Percentiles rank a stretch among this genome's conserved stretches.
phyloP scores from a whole-genome alignment of 192 early-diverging fungal genomes.

The Jimgerdemannia lactiflua region DNA sequence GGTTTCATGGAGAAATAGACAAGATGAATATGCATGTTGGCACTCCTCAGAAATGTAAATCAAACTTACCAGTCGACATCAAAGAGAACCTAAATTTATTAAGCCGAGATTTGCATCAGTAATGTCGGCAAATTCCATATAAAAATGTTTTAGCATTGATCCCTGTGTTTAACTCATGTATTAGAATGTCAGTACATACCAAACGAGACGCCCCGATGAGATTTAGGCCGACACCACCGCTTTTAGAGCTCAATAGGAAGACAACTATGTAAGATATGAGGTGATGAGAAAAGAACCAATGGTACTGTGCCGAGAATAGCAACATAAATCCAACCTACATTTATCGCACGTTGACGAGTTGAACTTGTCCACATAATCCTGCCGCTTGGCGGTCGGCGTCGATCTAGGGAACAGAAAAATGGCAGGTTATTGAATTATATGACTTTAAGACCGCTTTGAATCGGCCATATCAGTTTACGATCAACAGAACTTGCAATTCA shows the following conservation, averaged over 20 bases:
- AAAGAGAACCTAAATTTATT: constrained; percentile 33
- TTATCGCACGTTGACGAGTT: constrained; percentile 36
- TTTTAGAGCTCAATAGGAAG: constrained; percentile 50
- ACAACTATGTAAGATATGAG: constrained; percentile 22
- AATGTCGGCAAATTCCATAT: background rate
- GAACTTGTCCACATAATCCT: constrained; percentile 41
- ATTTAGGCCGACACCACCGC: constrained; percentile 62
- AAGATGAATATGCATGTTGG: no score
- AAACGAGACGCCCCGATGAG: constrained; percentile 53
- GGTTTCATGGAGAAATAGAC: no score
- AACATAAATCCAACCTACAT: constrained; percentile 10
- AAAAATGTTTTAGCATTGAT: background rate
- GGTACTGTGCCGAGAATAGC: no score
- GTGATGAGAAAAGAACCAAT: constrained; percentile 5
- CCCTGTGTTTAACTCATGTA: background rate
- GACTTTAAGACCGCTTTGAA: no score
- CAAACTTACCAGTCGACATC: constrained; percentile 59
- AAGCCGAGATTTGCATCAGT: background rate
- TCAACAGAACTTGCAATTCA: no score
- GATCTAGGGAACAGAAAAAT: constrained; percentile 4
- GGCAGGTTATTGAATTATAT: no score
- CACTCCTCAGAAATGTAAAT: no score
- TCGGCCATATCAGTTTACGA: no score
- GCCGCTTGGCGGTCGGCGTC: constrained; percentile 35
- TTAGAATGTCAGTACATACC: constrained; percentile 19